phyloP scores from a whole-genome alignment of 2,329 filamentous ascomycete species.

The Ophiostoma pallidulum region DNA sequence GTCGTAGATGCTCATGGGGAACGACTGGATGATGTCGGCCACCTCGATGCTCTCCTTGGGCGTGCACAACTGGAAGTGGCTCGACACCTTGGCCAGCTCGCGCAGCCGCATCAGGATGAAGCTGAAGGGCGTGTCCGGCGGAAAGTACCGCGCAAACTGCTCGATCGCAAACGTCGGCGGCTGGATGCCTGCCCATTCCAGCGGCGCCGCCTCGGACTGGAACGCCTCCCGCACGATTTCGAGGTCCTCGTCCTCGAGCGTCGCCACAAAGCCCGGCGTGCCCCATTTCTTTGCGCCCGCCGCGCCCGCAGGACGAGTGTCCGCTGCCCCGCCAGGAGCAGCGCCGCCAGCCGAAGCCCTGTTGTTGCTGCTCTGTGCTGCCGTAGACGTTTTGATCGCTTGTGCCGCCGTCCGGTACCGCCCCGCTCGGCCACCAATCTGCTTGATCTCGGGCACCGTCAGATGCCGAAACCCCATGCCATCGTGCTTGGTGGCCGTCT shows the following conservation, averaged over 20 bases:
- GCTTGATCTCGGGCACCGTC: conserved; percentile 71
- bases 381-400: conserved; percentile 25
- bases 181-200: conserved; percentile 62
- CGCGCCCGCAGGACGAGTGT: background rate
- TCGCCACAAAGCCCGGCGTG: conserved; percentile 63
- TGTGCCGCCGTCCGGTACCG: conserved; percentile 67
- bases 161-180: conserved; percentile 64
- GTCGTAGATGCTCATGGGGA: conserved; percentile 61
- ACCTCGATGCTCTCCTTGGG: conserved; percentile 54
- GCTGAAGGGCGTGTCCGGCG: conserved; percentile 67
- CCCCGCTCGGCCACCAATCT: conserved; percentile 88
- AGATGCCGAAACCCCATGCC: conserved; percentile 49
- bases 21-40: conserved; percentile 65
- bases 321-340: background rate
- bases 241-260: conserved; percentile 63
- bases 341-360: too few species aligned
- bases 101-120: conserved; percentile 71
- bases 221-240: conserved; percentile 54
- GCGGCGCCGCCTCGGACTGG: conserved; percentile 49
- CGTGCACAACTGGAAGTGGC: conserved; percentile 61
- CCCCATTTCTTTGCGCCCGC: conserved; percentile 8
- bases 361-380: background rate
- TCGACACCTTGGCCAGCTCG: conserved; percentile 54
- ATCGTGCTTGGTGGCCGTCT: conserved; percentile 64
- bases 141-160: conserved; percentile 73